Percentiles rank a stretch among this genome's conserved stretches.
These are phyloP conservation scores for Malbranchea cinnamomea DNA, from an alignment of 2,329 filamentous ascomycete genomes.

Conservation along the genomic window DNA sequence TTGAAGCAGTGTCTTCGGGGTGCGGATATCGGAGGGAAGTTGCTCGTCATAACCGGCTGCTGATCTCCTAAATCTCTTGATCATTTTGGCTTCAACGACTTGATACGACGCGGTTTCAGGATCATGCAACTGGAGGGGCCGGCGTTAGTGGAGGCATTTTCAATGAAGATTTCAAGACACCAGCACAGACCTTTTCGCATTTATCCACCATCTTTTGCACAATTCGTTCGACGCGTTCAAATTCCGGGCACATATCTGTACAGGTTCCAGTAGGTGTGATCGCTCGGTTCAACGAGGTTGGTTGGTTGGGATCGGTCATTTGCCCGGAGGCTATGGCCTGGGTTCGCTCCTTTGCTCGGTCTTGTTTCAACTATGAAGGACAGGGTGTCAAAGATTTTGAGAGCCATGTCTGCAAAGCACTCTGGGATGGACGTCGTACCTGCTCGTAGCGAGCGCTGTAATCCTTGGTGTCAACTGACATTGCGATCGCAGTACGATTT, in stretches of 20 bases:
- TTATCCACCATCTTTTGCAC: slow-evolving; percentile 46
- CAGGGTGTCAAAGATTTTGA: slow-evolving; percentile 6
- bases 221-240: slow-evolving; percentile 46
- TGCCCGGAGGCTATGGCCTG: slow-evolving; percentile 38
- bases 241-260: slow-evolving; percentile 50
- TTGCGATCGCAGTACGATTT: not conserved
- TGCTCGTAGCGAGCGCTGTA: slow-evolving; percentile 12
- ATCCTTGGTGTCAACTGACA: slow-evolving; percentile 2
- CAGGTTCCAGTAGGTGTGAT: slow-evolving; percentile 48
- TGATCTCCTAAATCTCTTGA: slow-evolving; percentile 48
- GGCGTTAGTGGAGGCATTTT: slow-evolving; percentile 8
- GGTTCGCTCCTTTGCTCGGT: slow-evolving; percentile 35
- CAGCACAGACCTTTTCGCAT: slow-evolving; percentile 38
- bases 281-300: slow-evolving; percentile 43
- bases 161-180: not conserved
- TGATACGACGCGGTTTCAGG: slow-evolving; percentile 20
- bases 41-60: slow-evolving; percentile 49
- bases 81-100: slow-evolving; percentile 34
- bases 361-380: slow-evolving; percentile 31
- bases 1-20: slow-evolving; percentile 34
- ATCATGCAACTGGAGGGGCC: slow-evolving; percentile 18
- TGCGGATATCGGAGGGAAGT: slow-evolving; percentile 48
- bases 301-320: slow-evolving; percentile 45
- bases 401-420: not conserved
- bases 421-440: slow-evolving; percentile 5